phyloP scores from a whole-genome alignment of 805 yeast genomes.

The Candida coquimbonensis region DNA sequence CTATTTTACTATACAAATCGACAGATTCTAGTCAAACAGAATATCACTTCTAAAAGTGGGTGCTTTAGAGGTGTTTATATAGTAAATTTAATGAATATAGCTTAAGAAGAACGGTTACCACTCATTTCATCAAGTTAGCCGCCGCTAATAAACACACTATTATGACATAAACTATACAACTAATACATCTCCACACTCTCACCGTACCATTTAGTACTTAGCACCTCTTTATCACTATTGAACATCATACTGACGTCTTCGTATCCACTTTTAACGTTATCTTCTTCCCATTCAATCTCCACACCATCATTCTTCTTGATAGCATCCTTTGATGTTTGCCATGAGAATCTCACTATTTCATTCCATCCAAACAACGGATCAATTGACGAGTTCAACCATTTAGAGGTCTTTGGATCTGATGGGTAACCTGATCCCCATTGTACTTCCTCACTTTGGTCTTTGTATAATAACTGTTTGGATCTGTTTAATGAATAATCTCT shows the following conservation, averaged over 20 bases:
- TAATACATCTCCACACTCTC: conserved; percentile 13
- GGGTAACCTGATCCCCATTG: conserved; percentile 91
- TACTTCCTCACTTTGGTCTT: conserved; percentile 8
- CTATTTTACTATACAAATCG: no score
- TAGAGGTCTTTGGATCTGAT: conserved; percentile 78
- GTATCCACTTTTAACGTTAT: conserved; percentile 25
- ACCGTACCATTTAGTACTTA: conserved; percentile 25
- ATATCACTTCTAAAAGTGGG: no score
- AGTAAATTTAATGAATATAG: no score
- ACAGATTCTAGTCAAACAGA: no score
- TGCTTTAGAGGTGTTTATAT: no score
- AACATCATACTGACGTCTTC: conserved; percentile 17
- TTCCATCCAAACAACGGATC: conserved; percentile 87
- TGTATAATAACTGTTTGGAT: conserved; percentile 25
- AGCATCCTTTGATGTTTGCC: conserved; percentile 88
- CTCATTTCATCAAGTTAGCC: no score
- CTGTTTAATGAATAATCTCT: conserved; percentile 58
- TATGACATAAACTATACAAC: no score
- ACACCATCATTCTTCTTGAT: conserved; percentile 46
- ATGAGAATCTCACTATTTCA: conserved; percentile 68
- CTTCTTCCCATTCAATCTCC: conserved; percentile 54
- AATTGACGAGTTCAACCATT: conserved; percentile 59
- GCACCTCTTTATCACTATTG: conserved; percentile 8
- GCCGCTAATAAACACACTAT: no score
- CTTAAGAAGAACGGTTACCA: not conserved